Evolutionary conservation across 2,329 filamentous ascomycete species (phyloP).

Genomic region (Trichoderma pleuroti): DNA sequence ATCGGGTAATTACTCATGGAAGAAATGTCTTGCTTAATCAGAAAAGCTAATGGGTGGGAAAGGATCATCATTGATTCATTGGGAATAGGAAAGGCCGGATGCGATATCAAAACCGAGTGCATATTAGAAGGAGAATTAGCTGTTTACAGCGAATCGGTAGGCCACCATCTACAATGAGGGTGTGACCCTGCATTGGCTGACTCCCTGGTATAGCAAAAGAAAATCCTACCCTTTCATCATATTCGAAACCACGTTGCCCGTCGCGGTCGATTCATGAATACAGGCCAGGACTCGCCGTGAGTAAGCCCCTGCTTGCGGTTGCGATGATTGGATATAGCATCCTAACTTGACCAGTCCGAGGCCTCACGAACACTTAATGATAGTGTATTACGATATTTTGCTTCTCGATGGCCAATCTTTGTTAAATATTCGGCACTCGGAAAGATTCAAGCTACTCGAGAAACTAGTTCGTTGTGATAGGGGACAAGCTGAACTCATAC

Average conservation of each 20-base stretch:
- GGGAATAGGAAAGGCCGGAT: constrained; percentile 54
- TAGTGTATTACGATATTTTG: constrained; percentile 58
- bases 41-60: constrained; percentile 18
- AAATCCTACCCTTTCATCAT: constrained; percentile 73
- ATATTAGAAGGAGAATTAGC: constrained; percentile 83
- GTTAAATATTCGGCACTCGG: constrained; percentile 50
- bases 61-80: constrained; percentile 62
- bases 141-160: constrained; percentile 65
- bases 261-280: constrained; percentile 67
- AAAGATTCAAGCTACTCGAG: constrained; percentile 58
- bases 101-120: constrained; percentile 60
- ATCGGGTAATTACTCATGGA: constrained; percentile 43
- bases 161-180: constrained; percentile 1
- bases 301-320: constrained; percentile 39
- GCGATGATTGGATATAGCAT: not conserved
- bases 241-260: constrained; percentile 76
- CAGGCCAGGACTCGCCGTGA: constrained; percentile 64
- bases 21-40: not conserved
- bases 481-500: constrained; percentile 64
- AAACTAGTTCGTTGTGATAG: constrained; percentile 47
- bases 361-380: constrained; percentile 55
- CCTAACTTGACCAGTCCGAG: constrained; percentile 38
- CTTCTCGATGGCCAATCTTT: constrained; percentile 53
- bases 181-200: not conserved
- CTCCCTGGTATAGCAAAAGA: constrained; percentile 42